Evolutionary conservation across 164 flowering plant genomes (phyloP).

Genomic region (Kalanchoe fedtschenkoi): DNA sequence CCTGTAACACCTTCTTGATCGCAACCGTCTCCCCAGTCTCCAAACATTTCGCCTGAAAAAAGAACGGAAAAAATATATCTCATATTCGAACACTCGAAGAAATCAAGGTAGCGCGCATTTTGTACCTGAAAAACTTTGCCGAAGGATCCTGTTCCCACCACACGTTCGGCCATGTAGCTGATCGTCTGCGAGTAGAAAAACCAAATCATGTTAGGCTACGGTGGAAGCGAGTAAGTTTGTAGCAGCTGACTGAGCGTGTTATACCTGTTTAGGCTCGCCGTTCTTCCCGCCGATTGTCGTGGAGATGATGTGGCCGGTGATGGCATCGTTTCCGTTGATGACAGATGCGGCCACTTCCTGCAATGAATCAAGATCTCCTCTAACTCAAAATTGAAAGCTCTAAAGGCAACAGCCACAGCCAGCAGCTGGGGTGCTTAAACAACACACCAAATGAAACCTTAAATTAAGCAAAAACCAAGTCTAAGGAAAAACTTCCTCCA

Average conservation of each 20-base stretch:
- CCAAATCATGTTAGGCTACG: neutral
- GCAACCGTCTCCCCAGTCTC: constrained; percentile 63
- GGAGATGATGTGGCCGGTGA: constrained; percentile 62
- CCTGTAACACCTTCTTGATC: constrained; percentile 63
- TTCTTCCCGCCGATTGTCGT: constrained; percentile 69
- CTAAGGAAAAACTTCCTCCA: neutral
- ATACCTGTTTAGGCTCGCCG: constrained; percentile 65
- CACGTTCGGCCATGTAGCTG: constrained; percentile 45
- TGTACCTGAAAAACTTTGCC: constrained; percentile 41
- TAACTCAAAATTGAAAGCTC: neutral
- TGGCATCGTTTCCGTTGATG: constrained; percentile 41
- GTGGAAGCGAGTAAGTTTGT: neutral
- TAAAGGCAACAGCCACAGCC: no score
- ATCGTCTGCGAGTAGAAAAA: constrained; percentile 25
- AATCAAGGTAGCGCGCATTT: neutral
- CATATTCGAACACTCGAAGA: neutral
- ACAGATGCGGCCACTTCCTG: constrained; percentile 54
- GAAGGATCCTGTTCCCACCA: constrained; percentile 42
- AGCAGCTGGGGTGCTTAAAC: neutral
- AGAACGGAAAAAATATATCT: neutral
- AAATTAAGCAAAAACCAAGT: neutral
- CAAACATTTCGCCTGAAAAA: constrained; percentile 37
- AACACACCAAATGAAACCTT: neutral
- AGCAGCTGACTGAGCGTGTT: neutral
- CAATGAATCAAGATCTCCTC: neutral